phyloP scores from a whole-genome alignment of 2,329 filamentous ascomycete species.

The Claviceps fusiformis region DNA sequence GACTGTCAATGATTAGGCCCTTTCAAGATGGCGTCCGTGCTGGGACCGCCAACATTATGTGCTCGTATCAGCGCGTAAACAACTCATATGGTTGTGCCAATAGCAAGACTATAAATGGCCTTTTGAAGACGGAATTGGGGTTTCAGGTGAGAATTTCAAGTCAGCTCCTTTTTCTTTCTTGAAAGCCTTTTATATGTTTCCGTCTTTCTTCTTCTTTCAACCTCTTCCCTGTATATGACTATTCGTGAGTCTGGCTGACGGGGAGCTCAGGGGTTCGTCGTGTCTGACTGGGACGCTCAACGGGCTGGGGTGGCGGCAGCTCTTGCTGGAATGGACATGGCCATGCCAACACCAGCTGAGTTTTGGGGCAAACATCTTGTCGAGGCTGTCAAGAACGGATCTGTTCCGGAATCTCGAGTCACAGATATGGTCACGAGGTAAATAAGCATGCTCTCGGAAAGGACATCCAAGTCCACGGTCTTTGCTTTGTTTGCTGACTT shows the following conservation, averaged over 20 bases:
- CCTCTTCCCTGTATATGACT: not conserved
- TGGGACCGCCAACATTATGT: conserved; percentile 44
- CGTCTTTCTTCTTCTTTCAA: not conserved
- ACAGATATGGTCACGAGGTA: conserved; percentile 45
- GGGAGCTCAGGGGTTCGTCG: conserved; percentile 41
- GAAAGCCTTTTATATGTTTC: not conserved
- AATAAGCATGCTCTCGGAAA: not conserved
- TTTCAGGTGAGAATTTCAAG: conserved; percentile 25
- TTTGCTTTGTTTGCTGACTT: not conserved
- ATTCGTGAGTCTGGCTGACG: conserved; percentile 9
- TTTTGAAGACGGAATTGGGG: conserved; percentile 49
- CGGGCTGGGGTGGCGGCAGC: conserved; percentile 48
- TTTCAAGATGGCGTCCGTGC: conserved; percentile 55
- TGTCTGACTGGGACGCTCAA: conserved; percentile 55
- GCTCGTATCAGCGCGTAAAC: conserved; percentile 58
- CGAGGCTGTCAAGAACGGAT: conserved; percentile 45
- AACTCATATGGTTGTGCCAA: conserved; percentile 61
- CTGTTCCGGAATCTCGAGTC: conserved; percentile 39
- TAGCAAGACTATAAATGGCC: conserved; percentile 50
- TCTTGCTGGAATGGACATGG: conserved; percentile 56
- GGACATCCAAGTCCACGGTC: not conserved
- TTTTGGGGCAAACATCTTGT: conserved; percentile 41
- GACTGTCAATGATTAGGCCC: conserved; percentile 33
- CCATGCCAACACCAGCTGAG: conserved; percentile 40
- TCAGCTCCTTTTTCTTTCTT: no score